Evolutionary conservation across 352 stramenopile genomes (phyloP).

Genomic region (Pythium folliculosum): DNA sequence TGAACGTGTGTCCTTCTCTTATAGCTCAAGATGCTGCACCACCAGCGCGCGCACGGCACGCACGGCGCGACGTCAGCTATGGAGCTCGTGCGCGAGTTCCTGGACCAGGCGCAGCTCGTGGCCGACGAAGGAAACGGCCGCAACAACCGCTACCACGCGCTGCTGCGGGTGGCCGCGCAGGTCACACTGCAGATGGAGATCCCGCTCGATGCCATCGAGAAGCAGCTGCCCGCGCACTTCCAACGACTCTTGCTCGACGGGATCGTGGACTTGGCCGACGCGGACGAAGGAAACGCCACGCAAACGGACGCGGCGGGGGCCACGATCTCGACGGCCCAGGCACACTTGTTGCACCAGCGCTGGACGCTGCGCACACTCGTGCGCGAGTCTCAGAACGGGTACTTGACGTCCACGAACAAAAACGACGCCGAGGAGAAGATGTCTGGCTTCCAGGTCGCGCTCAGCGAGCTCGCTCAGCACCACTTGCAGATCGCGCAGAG

Average conservation of each 20-base stretch:
- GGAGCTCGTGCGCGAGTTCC: constrained; percentile 80
- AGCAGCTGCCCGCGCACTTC: constrained; percentile 68
- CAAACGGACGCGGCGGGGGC: not conserved
- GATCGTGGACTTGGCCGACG: constrained; percentile 73
- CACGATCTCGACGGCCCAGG: constrained; percentile 44
- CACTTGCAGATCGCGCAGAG: constrained; percentile 69
- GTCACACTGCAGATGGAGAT: constrained; percentile 79
- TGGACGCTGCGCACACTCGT: constrained; percentile 78
- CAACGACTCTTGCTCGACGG: constrained; percentile 81
- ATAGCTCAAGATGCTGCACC: constrained; percentile 51
- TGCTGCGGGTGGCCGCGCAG: constrained; percentile 73
- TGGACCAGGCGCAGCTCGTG: constrained; percentile 83
- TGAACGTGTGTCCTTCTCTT: not conserved
- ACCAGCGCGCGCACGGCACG: constrained; percentile 42
- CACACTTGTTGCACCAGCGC: constrained; percentile 66
- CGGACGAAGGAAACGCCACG: constrained; percentile 9
- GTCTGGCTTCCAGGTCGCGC: constrained; percentile 63
- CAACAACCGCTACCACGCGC: constrained; percentile 72
- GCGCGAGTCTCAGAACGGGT: constrained; percentile 68
- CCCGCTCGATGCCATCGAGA: constrained; percentile 54
- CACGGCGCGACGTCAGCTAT: constrained; percentile 73
- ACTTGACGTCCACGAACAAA: constrained; percentile 65
- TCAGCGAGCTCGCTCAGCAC: constrained; percentile 58
- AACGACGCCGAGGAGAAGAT: constrained; percentile 68
- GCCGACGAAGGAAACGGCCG: constrained; percentile 72